Percentiles rank a stretch among this genome's conserved stretches.
Conservation (phyloP, 2,329 filamentous ascomycete species). For the Dactylonectria macrodidyma region DNA sequence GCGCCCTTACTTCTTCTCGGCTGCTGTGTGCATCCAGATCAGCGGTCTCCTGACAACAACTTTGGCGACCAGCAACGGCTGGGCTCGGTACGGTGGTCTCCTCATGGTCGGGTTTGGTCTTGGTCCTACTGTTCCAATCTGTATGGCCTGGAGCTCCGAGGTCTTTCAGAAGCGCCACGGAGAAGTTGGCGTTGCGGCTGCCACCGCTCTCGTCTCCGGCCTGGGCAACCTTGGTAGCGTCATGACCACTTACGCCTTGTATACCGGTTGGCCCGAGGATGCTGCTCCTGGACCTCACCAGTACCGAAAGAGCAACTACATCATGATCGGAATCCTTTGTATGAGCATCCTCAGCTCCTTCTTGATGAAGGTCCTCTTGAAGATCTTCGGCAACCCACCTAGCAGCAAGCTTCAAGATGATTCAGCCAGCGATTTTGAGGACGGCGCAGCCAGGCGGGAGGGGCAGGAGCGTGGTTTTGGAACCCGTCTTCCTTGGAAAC, state of each 20-base stretch:
- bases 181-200: conserved; percentile 91
- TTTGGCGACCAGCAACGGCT: conserved; percentile 78
- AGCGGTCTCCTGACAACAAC: conserved; percentile 84
- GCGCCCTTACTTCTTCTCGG: conserved; percentile 85
- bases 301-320: conserved; percentile 87
- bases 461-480: conserved; percentile 71
- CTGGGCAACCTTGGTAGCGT: conserved; percentile 90
- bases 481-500: conserved; percentile 56
- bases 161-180: conserved; percentile 92
- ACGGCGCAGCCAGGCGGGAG: conserved; percentile 74
- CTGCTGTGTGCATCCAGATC: conserved; percentile 84
- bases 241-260: conserved; percentile 89
- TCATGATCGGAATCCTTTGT: conserved; percentile 89
- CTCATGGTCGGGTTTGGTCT: conserved; percentile 92
- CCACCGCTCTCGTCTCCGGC: conserved; percentile 87
- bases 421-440: conserved; percentile 64
- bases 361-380: conserved; percentile 78
- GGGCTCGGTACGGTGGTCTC: conserved; percentile 91
- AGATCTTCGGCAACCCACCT: conserved; percentile 67
- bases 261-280: conserved; percentile 88
- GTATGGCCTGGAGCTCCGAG: conserved; percentile 94
- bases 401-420: conserved; percentile 62
- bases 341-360: conserved; percentile 82
- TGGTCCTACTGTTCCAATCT: conserved; percentile 91
- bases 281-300: conserved; percentile 76